Base-by-base conservation (phyloP, 2,329 filamentous ascomycete species). In the Trichoderma sp. region DNA sequence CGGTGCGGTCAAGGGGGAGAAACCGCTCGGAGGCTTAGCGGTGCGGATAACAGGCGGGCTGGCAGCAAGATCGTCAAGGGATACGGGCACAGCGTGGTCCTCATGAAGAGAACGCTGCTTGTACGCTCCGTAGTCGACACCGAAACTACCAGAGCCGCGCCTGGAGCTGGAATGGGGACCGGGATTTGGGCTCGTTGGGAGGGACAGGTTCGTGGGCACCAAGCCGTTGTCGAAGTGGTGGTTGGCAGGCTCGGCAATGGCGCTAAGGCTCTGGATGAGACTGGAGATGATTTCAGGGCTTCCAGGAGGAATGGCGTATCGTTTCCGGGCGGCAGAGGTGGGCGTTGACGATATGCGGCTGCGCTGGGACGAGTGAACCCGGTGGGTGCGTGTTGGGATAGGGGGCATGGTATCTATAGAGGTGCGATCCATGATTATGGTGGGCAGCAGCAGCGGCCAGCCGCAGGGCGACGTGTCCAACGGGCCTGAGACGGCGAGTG, bases 1-100 rank as follows among this genome's bases (percentile, higher is more conserved):
- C 75, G 88, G 88, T 0, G 92, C 90, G n/a, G 93, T 95, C 69
- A 94, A 85, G 21, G 91, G 85, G 11, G 93, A 95, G 80, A 92
- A 91, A 72, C 93, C 94, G 68, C 93, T 94, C 0, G 94, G 94
- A 8, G 92, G 93, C 83, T 95, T 95, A 38, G 94, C 91, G 38
- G 95, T 97, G 78, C 93, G 92, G 79, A 97, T 90, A 73, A 96
- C 90, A 21, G 95, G 95, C 14, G 94, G 86, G 65, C 87, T 86
- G 27, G 91, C 91, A 35, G 91, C 88, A 62, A 92, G 85, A 73
- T 92, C 89, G 84, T 92, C 88, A 78, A 92, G 83, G 12, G 88
- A 86, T 6, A 86, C 79, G 60, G 80, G 80, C 45, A 88, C 86
- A 66, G 89, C 86, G 62, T 86, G 81, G 14, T 88, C 80, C 21